Base-by-base conservation (phyloP, 306 rosid genomes). In the Betula pendula region DNA sequence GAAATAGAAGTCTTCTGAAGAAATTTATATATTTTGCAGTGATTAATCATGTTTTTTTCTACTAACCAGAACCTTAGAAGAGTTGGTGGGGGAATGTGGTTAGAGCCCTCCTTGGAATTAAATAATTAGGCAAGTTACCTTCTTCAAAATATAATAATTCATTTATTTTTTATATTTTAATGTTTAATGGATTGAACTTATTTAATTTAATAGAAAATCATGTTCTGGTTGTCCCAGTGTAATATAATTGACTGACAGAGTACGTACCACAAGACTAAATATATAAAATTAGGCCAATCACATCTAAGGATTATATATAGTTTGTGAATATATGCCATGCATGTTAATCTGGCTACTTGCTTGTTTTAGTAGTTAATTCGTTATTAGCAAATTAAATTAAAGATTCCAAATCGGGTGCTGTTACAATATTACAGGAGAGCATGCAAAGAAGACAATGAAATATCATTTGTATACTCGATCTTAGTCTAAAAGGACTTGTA, bases 381-480 rank as follows among this genome's bases (percentile, higher is more conserved):
- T 2, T 10, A 70, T 42, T 74, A 50, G 1, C 24, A 71, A 42
- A 81, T 50, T 63, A 8, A 59, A 55, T 38, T 75, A 65, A 67
- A 80, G 81, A 80, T 83, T 77, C 84, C 81, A 71, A 45, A 75
- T 45, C 52, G 75, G 75, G 81, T 65, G 74, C 56, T 60, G 53
- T 58, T 69, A 56, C 75, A 73, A 56, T 75, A 73, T 67, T 63
- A 42, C 69, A 71, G 77, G 67, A 62, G 70, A 65, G 77, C 77
- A 60, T 19, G 80, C 8, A 31, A 49, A 33, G n/a, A 50, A 50
- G 44, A 60, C 42, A 65, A 75, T 76, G 50, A 38, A 63, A 38
- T 17, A 50, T 66, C 16, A 38, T 66, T 66, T 66, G 48, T 19
- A 10, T 38, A 4, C 27, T 66, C 8, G 42, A 38, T 38, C 4